Evolutionary conservation across 805 yeast species (phyloP).

Genomic region (Pichia heedii): DNA sequence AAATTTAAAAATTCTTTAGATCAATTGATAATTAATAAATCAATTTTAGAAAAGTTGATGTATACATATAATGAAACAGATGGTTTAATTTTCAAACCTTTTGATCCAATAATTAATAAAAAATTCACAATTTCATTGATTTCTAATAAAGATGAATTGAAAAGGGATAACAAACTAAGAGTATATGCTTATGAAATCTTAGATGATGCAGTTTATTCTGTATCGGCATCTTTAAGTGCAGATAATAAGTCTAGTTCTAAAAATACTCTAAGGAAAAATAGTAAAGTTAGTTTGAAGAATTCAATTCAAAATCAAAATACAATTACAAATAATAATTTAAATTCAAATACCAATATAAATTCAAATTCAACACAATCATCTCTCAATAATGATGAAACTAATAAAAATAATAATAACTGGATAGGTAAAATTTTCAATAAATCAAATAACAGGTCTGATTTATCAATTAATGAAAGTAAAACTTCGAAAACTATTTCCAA

Average conservation of each 20-base stretch:
- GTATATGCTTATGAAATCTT: constrained; percentile 55
- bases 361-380: background rate
- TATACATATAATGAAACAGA: constrained; percentile 20
- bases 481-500: constrained; percentile 1
- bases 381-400: background rate
- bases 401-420: constrained; percentile 11
- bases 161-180: constrained; percentile 32
- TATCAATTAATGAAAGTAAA: background rate
- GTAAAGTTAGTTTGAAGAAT: too few relatives aligned
- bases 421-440: constrained; percentile 22
- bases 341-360: too few relatives aligned
- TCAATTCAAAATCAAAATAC: too few relatives aligned
- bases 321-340: too few relatives aligned
- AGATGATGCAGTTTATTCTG: constrained; percentile 53
- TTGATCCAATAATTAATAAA: constrained; percentile 38
- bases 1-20: constrained; percentile 14
- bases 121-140: constrained; percentile 32
- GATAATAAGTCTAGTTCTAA: background rate
- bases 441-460: background rate
- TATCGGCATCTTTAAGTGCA: background rate
- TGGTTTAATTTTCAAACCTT: constrained; percentile 16
- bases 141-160: background rate
- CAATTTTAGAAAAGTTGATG: constrained; percentile 27
- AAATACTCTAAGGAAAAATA: background rate
- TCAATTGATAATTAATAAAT: constrained; percentile 7